Conservation (phyloP, 257 asterid species). For the Solanum pennellii region DNA sequence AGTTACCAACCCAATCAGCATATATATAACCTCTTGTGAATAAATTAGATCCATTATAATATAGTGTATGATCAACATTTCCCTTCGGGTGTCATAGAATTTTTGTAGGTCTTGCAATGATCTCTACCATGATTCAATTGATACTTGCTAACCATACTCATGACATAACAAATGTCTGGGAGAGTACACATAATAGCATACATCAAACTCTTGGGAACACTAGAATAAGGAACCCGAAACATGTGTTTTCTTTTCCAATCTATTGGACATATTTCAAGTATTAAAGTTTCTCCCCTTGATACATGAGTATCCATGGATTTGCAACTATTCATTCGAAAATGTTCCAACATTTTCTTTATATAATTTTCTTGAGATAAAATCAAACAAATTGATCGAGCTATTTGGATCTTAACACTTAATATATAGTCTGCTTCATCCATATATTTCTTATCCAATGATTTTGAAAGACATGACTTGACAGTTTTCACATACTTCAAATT, state of each 20-base stretch:
- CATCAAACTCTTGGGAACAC: not conserved
- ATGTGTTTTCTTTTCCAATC: not conserved
- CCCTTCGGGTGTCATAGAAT: not conserved
- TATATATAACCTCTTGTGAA: not conserved
- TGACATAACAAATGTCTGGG: not conserved
- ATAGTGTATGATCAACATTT: not conserved
- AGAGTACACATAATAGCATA: not conserved
- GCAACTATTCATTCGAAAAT: too few relatives aligned
- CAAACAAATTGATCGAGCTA: too few relatives aligned
- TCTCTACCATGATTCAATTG: not conserved
- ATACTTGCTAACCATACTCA: not conserved
- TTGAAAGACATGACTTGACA: too few relatives aligned
- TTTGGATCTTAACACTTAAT: too few relatives aligned
- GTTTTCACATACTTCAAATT: too few relatives aligned
- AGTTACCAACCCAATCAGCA: not conserved
- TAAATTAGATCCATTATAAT: not conserved
- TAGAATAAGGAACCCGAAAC: not conserved
- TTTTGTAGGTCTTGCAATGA: too few relatives aligned
- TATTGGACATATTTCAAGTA: not conserved
- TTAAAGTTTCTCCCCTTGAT: not conserved
- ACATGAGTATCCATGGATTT: not conserved
- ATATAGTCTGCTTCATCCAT: too few relatives aligned
- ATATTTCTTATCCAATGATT: too few relatives aligned
- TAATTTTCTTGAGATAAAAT: too few relatives aligned
- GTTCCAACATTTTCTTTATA: too few relatives aligned